Conservation (phyloP, 257 asterid genomes). For the Datura wrightii region DNA sequence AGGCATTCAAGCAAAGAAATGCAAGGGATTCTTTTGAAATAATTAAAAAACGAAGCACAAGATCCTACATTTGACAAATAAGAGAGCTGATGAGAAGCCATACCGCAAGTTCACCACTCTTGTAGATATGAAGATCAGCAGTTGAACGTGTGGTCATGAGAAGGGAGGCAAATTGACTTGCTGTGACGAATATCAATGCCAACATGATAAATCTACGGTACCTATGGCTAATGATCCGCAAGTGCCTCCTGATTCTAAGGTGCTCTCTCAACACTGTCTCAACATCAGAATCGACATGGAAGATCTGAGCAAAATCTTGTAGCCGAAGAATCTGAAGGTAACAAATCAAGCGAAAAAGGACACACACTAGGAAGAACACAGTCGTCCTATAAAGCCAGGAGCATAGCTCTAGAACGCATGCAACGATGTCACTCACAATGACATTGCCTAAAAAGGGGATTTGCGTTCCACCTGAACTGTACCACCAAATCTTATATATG, state of each 20-base stretch:
- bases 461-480: conserved; percentile 75
- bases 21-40: not conserved
- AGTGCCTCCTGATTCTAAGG: conserved; percentile 83
- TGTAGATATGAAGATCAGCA: conserved; percentile 61
- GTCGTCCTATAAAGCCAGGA: conserved; percentile 92
- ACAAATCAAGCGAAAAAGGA: conserved; percentile 87
- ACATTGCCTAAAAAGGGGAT: conserved; percentile 83
- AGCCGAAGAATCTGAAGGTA: conserved; percentile 90
- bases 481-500: conserved; percentile 95
- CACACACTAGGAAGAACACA: conserved; percentile 86
- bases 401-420: conserved; percentile 79
- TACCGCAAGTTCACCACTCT: conserved; percentile 91
- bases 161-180: conserved; percentile 84
- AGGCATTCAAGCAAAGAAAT: conserved; percentile 2
- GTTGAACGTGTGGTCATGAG: conserved; percentile 73
- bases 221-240: conserved; percentile 87
- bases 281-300: conserved; percentile 72
- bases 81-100: conserved; percentile 28
- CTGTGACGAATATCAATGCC: conserved; percentile 75
- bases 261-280: conserved; percentile 79
- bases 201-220: conserved; percentile 70
- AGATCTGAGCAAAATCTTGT: conserved; percentile 80
- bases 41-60: not conserved
- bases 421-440: conserved; percentile 75
- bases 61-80: not conserved